Conservation (phyloP, 371 early-diverging fungal genomes). For the Apophysomyces elegans region DNA sequence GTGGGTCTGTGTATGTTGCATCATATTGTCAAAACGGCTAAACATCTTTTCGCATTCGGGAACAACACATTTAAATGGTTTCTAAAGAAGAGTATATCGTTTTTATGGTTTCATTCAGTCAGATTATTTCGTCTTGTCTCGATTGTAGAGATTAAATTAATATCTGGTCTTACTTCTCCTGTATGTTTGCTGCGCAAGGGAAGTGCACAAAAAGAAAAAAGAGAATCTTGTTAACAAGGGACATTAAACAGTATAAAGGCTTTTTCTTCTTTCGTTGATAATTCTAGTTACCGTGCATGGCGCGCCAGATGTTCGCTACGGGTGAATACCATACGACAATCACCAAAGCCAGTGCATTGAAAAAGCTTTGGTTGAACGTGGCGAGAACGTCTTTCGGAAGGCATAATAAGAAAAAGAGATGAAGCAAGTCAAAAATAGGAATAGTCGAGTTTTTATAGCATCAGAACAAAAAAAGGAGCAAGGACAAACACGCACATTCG, state of each 20-base stretch:
- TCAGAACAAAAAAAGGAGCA: constrained; percentile 1
- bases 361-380: constrained; percentile 42
- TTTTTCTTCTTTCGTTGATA: not conserved
- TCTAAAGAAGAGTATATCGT: constrained; percentile 21
- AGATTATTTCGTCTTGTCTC: too few species aligned
- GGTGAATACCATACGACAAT: constrained; percentile 66
- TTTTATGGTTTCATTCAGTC: not conserved
- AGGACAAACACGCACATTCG: not conserved
- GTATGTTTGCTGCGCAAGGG: constrained; percentile 55
- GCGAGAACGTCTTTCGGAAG: constrained; percentile 21
- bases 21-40: constrained; percentile 68
- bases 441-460: constrained; percentile 12
- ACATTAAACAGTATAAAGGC: not conserved
- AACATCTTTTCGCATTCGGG: constrained; percentile 57
- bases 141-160: not conserved
- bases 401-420: constrained; percentile 16
- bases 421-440: constrained; percentile 14
- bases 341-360: constrained; percentile 63
- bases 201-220: constrained; percentile 9
- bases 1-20: constrained; percentile 68
- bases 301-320: constrained; percentile 65
- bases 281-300: constrained; percentile 53
- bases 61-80: constrained; percentile 63
- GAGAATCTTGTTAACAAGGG: not conserved
- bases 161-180: constrained; percentile 45